Evolutionary conservation across 345 rosid genomes (phyloP).

Genomic region (Syzygium aqueum): DNA sequence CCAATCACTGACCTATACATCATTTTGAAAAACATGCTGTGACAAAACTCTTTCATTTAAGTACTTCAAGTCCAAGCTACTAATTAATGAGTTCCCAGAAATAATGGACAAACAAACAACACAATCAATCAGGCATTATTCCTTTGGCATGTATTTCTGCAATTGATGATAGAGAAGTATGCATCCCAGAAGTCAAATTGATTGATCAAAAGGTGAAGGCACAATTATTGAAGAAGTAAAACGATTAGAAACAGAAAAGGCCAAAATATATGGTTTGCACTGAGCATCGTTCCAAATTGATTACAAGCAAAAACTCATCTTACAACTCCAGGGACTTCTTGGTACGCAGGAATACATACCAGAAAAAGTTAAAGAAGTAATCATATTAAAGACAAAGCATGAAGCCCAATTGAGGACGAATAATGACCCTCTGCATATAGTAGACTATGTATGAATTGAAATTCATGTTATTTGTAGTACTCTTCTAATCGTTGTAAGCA

Average conservation of each 20-base stretch:
- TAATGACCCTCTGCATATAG: not conserved
- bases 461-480: not conserved
- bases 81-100: not conserved
- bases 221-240: fast-evolving
- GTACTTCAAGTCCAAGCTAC: not conserved
- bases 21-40: not conserved
- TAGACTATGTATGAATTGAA: not conserved
- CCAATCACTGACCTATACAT: not conserved
- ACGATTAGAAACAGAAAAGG: not conserved
- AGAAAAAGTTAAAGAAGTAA: not conserved
- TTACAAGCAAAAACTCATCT: not conserved
- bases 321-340: not conserved
- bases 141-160: not conserved
- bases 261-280: not conserved
- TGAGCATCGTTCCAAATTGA: not conserved
- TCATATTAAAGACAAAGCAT: not conserved
- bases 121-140: not conserved
- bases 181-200: not conserved
- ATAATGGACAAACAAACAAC: not conserved
- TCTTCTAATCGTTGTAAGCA: not conserved
- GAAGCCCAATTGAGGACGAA: not conserved
- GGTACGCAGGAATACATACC: not conserved
- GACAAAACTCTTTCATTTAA: not conserved
- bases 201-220: not conserved
- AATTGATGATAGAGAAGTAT: not conserved